Conservation (phyloP, 2,329 filamentous ascomycete species). For the Xylaria sp. region DNA sequence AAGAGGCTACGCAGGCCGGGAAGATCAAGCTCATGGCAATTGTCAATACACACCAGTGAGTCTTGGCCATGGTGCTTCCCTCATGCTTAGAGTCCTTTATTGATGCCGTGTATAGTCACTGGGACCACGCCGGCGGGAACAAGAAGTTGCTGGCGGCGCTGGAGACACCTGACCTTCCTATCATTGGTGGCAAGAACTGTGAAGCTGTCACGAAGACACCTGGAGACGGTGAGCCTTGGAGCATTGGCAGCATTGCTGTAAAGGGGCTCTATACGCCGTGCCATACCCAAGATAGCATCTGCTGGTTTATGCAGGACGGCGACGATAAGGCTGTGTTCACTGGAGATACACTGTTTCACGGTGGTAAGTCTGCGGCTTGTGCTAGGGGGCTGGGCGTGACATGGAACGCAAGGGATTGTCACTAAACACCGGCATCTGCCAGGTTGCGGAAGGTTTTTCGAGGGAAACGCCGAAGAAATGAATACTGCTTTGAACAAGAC, state of each 20-base stretch:
- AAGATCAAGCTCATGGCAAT: constrained; percentile 86
- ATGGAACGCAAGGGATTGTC: background rate
- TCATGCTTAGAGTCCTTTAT: background rate
- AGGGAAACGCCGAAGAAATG: constrained; percentile 90
- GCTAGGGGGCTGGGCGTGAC: background rate
- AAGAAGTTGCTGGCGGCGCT: constrained; percentile 65
- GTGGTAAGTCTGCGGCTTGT: constrained; percentile 59
- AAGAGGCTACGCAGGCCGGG: constrained; percentile 72
- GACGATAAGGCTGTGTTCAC: constrained; percentile 83
- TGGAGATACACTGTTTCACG: constrained; percentile 94
- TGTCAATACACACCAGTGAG: constrained; percentile 96
- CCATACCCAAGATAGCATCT: constrained; percentile 98
- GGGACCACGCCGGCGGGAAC: constrained; percentile 95
- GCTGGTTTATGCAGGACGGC: constrained; percentile 87
- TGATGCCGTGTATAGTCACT: constrained; percentile 66
- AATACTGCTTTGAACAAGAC: constrained; percentile 88
- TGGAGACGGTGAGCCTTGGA: constrained; percentile 75
- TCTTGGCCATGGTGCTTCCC: constrained; percentile 15
- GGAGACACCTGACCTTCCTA: constrained; percentile 66
- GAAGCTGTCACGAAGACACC: constrained; percentile 80
- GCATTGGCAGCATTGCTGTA: constrained; percentile 81
- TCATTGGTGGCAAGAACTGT: constrained; percentile 90
- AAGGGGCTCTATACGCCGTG: constrained; percentile 94
- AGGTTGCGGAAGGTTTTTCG: constrained; percentile 97
- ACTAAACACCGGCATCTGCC: constrained; percentile 9